Conservation (phyloP, 345 rosid genomes). For the Eucalyptus microcorys region DNA sequence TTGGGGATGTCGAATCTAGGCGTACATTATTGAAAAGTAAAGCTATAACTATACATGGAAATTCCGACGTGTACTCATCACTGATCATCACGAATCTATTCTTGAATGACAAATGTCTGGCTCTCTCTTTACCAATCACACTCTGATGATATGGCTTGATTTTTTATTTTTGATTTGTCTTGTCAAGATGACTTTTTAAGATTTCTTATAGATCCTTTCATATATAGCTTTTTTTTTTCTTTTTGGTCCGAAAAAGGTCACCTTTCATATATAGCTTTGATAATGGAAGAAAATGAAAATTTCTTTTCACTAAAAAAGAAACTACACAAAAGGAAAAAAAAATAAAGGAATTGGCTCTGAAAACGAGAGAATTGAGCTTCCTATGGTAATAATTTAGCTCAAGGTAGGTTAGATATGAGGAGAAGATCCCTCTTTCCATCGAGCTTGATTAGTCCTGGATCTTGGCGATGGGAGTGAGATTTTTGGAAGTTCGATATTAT, state of each 20-base stretch:
- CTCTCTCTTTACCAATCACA: no score
- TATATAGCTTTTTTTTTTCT: no score
- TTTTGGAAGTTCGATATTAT: not conserved
- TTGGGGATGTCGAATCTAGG: rapidly evolving
- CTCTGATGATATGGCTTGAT: no score
- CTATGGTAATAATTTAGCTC: not conserved
- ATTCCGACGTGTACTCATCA: rapidly evolving
- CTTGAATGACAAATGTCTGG: no score
- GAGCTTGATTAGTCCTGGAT: not conserved
- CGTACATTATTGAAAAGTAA: no score
- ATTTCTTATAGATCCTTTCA: no score
- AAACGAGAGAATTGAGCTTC: not conserved
- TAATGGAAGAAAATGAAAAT: no score
- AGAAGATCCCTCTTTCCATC: not conserved
- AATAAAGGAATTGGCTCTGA: not conserved
- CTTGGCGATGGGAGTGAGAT: not conserved
- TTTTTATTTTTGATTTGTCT: no score
- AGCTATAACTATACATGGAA: no score
- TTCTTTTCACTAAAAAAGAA: not conserved
- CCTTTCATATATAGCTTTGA: no score
- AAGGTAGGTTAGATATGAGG: not conserved
- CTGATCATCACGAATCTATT: rapidly evolving
- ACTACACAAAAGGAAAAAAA: not conserved
- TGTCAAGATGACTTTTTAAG: no score
- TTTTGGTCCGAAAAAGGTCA: no score